Evolutionary conservation across 2,329 filamentous ascomycete genomes (phyloP).

Genomic region (Trichophyton equinum): DNA sequence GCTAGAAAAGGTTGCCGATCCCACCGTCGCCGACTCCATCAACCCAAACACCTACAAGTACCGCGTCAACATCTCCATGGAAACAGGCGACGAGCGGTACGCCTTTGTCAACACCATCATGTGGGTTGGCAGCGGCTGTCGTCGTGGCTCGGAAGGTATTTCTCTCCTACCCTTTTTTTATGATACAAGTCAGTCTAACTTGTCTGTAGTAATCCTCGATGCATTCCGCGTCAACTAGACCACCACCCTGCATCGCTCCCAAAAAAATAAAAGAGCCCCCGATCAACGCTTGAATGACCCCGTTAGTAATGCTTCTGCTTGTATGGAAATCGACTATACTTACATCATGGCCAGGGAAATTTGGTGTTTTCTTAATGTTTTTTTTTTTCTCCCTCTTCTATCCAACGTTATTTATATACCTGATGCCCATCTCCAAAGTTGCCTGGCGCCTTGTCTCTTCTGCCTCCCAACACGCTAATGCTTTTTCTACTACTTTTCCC

Average conservation of each 20-base stretch:
- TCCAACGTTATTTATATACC: not conserved
- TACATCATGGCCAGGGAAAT: constrained; percentile 3
- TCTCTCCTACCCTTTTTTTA: not conserved
- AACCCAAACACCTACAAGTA: constrained; percentile 40
- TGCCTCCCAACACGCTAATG: not conserved
- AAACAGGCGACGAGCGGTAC: constrained; percentile 40
- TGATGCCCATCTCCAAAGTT: not conserved
- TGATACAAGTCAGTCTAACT: too few relatives aligned
- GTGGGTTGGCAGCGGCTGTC: constrained; percentile 40
- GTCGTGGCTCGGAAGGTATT: constrained; percentile 35
- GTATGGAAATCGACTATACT: not conserved
- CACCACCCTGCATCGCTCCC: not conserved
- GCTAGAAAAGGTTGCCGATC: constrained; percentile 37
- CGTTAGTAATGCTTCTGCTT: not conserved
- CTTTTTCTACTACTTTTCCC: not conserved
- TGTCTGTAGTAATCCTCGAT: constrained; percentile 23
- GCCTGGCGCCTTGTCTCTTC: not conserved
- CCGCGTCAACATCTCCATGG: constrained; percentile 36
- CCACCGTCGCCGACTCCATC: constrained; percentile 32
- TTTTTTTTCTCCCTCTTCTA: not conserved
- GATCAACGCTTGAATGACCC: constrained; percentile 1
- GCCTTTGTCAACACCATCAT: constrained; percentile 38
- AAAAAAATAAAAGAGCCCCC: not conserved
- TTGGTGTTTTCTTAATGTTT: not conserved
- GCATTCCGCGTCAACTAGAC: constrained; percentile 27